Evolutionary conservation across 805 yeast species (phyloP).

Genomic region (Blastobotrys chiropterorum): DNA sequence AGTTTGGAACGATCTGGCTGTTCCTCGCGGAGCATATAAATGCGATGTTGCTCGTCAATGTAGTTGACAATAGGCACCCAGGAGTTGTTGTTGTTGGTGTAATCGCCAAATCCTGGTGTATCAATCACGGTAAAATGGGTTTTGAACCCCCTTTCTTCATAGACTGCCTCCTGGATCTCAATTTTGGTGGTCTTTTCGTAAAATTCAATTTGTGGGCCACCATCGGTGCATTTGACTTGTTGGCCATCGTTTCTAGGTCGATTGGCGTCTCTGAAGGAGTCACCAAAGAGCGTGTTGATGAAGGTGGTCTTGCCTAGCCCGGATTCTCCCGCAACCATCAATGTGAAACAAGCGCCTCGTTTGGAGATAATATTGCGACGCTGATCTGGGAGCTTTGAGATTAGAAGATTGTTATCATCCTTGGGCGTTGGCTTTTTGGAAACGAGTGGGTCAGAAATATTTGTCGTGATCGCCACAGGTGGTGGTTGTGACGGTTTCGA

Average conservation of each 20-base stretch:
- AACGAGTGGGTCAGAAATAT: too few relatives aligned
- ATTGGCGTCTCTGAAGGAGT: slow-evolving; percentile 44
- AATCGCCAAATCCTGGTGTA: slow-evolving; percentile 93
- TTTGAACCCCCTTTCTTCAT: slow-evolving; percentile 78
- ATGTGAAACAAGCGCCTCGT: slow-evolving; percentile 54
- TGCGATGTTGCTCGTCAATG: slow-evolving; percentile 85
- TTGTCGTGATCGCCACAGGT: not conserved
- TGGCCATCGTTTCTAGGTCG: slow-evolving; percentile 1
- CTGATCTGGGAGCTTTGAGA: slow-evolving; percentile 1
- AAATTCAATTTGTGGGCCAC: slow-evolving; percentile 15
- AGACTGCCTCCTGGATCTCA: slow-evolving; percentile 53
- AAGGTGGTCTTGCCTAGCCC: slow-evolving; percentile 90
- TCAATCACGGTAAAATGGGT: slow-evolving; percentile 77
- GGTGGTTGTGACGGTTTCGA: not conserved
- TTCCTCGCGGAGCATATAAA: slow-evolving; percentile 86
- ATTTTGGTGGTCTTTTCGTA: slow-evolving; percentile 56
- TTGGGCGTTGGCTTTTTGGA: too few relatives aligned
- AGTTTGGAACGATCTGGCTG: slow-evolving; percentile 62
- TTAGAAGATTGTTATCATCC: not conserved
- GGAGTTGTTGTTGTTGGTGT: slow-evolving; percentile 74
- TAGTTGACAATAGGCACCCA: slow-evolving; percentile 87
- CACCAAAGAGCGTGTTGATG: slow-evolving; percentile 67
- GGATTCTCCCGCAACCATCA: slow-evolving; percentile 77
- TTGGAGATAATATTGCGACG: slow-evolving; percentile 48
- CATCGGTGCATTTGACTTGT: not conserved